These are phyloP conservation scores for Malassezia brasiliensis DNA, from an alignment of 1,284 basidiomycete genomes.

Conservation along the genomic window DNA sequence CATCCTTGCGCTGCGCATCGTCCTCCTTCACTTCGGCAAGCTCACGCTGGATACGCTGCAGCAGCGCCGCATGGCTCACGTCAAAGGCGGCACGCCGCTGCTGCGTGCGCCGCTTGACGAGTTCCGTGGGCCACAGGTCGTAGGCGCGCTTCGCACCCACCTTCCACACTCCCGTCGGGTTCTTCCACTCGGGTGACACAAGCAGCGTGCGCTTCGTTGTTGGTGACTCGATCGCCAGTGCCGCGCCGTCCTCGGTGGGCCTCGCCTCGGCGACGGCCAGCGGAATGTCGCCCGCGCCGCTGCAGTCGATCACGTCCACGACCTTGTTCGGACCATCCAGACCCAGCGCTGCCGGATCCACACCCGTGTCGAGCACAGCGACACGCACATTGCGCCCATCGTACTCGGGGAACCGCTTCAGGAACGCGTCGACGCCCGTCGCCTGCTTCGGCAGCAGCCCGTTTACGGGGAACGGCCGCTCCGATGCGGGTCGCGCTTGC, in stretches of 20 bases:
- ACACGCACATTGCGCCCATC: slow-evolving; percentile 47
- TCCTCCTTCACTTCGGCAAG: slow-evolving; percentile 17
- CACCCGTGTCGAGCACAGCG: slow-evolving; percentile 49
- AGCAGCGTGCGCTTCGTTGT: slow-evolving; percentile 39
- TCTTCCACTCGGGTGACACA: slow-evolving; percentile 28
- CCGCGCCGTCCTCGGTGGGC: slow-evolving; percentile 6
- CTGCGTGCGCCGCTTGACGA: slow-evolving; percentile 36
- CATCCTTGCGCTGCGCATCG: slow-evolving; percentile 27
- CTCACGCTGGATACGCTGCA: slow-evolving; percentile 32
- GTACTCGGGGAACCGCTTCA: slow-evolving; percentile 42
- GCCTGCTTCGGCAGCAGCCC: slow-evolving; percentile 48
- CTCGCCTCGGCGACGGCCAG: slow-evolving; percentile 26
- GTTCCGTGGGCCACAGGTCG: slow-evolving; percentile 46
- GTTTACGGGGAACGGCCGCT: slow-evolving; percentile 31
- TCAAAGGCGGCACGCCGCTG: slow-evolving; percentile 43
- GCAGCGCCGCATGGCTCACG: slow-evolving; percentile 36
- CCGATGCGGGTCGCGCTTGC: background rate
- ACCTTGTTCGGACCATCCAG: slow-evolving; percentile 44
- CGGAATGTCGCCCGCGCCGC: slow-evolving; percentile 37
- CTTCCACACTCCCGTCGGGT: slow-evolving; percentile 45
- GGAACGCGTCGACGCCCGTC: slow-evolving; percentile 43
- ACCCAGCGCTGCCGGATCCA: slow-evolving; percentile 47
- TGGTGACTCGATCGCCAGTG: slow-evolving; percentile 37
- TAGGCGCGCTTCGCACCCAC: slow-evolving; percentile 46
- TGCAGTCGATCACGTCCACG: slow-evolving; percentile 49